Evolutionary conservation across 176 grass and related monocot genomes (phyloP).

Genomic region (Ananas comosus): DNA sequence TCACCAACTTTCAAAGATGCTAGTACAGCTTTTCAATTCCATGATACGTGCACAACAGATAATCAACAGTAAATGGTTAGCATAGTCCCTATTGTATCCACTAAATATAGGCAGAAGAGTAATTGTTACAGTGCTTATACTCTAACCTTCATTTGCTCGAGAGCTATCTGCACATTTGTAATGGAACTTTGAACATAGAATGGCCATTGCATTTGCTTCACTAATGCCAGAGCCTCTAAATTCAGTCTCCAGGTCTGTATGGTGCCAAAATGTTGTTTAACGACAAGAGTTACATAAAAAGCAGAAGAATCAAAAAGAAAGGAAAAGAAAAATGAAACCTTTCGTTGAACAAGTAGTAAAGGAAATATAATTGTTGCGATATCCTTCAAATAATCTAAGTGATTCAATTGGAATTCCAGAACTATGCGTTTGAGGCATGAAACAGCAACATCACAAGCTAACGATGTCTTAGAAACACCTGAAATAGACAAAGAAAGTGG

Average conservation of each 20-base stretch:
- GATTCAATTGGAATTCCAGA: slow-evolving; percentile 47
- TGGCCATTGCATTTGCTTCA: slow-evolving; percentile 63
- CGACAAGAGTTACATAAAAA: slow-evolving; percentile 14
- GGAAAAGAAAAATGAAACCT: slow-evolving; percentile 31
- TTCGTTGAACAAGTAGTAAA: slow-evolving; percentile 73
- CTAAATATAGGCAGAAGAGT: neutral
- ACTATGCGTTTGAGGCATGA: slow-evolving; percentile 68
- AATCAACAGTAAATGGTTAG: neutral
- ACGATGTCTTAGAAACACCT: slow-evolving; percentile 63
- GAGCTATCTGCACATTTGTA: slow-evolving; percentile 31
- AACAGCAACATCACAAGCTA: slow-evolving; percentile 66
- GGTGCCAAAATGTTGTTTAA: slow-evolving; percentile 17
- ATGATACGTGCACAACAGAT: no score
- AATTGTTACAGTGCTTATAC: slow-evolving; percentile 13
- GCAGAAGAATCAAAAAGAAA: slow-evolving; percentile 1
- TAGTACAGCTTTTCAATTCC: no score
- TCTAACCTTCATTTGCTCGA: slow-evolving; percentile 59
- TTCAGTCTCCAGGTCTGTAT: slow-evolving; percentile 62
- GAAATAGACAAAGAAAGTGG: slow-evolving; percentile 18
- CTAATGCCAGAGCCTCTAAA: slow-evolving; percentile 76
- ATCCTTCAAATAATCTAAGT: slow-evolving; percentile 48
- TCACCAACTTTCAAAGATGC: no score
- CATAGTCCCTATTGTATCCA: no score
- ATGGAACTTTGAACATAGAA: slow-evolving; percentile 52
- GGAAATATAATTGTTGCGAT: slow-evolving; percentile 52